Base-by-base conservation (phyloP, 2,329 filamentous ascomycete genomes). In the Hortaea werneckii region DNA sequence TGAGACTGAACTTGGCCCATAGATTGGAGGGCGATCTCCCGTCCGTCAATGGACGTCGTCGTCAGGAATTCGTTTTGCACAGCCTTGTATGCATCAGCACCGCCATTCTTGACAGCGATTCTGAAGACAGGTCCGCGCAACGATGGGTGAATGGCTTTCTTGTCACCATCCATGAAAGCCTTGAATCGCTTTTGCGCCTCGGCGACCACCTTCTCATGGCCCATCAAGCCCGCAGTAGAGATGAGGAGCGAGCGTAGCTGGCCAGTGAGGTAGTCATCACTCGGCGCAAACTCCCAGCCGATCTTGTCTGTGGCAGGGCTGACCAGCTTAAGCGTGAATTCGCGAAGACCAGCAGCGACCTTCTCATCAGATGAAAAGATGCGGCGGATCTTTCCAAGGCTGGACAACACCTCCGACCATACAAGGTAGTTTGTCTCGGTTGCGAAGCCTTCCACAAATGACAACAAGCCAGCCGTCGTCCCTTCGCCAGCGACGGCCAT, bases 401-500 rank as follows among this genome's bases (percentile, higher is more conserved):
- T 85, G 53, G 83, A 80, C 6, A 94, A 73, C 29, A 95, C 81
- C 63, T 94, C 87, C 47, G 80, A 81, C 85, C 92, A 94, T 5
- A 96, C 90, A 12, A 95, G 76, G 58, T 88, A 89, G 64, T 90
- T 87, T 1, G 76, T 76, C 68, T 98, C 92, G 43, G 77, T 72
- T 50, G 80, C 75, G 66, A 96, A 89, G n/a, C 85, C 84, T 64
- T 94, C 79, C 8, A 95, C 69, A 57, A 98, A 85, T 9, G 85
- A 81, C 29, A 98, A 72, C 9, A 98, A 74, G 6, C 85, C 85
- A 26, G 87, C 74, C 0, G 89, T 95, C 4, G 80, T 86, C 42
- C 84, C 83, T 61, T 92, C 80, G 20, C 92, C 92, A 47, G 92
- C 85, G 50, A 94, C 80, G 34, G 92, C 88, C 53, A 96, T 77